phyloP scores from a whole-genome alignment of 495 filamentous ascomycete genomes.

The Barbatosphaeria neglecta region DNA sequence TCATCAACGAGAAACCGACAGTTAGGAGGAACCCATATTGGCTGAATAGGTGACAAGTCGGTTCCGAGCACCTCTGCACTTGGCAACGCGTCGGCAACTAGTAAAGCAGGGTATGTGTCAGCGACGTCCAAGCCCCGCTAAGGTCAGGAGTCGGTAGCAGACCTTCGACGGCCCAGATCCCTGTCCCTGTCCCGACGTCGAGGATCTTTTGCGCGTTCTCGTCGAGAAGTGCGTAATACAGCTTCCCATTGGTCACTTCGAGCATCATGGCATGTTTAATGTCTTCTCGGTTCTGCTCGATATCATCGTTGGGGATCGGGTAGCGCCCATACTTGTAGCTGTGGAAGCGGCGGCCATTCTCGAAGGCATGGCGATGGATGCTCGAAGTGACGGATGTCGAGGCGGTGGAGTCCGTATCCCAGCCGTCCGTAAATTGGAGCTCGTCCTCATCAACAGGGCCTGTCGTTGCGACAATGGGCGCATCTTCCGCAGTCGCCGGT shows the following conservation, averaged over 20 bases:
- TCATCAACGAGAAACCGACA: conserved; percentile 42
- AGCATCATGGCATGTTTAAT: conserved; percentile 21
- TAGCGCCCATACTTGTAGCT: conserved; percentile 40
- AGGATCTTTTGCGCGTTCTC: conserved; percentile 26
- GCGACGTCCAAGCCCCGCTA: background rate
- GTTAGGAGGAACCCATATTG: conserved; percentile 42
- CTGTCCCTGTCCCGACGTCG: conserved; percentile 40
- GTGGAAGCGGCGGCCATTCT: conserved; percentile 47
- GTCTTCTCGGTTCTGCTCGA: conserved; percentile 30
- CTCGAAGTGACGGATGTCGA: conserved; percentile 26
- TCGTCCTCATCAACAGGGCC: conserved; percentile 6
- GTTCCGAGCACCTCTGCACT: conserved; percentile 27
- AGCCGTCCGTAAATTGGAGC: conserved; percentile 9
- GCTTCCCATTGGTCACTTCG: conserved; percentile 20
- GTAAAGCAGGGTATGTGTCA: background rate
- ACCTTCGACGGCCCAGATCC: conserved; percentile 35
- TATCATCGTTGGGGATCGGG: conserved; percentile 40
- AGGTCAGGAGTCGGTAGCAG: background rate
- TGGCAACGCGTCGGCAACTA: background rate
- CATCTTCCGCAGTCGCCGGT: background rate
- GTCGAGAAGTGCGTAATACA: conserved; percentile 27
- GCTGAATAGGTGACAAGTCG: conserved; percentile 44
- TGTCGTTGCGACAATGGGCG: conserved; percentile 6
- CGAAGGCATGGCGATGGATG: conserved; percentile 24
- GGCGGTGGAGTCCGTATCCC: conserved; percentile 3